Percentiles rank a stretch among this genome's conserved stretches.
Evolutionary conservation across 2,329 filamentous ascomycete species (phyloP).

Genomic region (Pseudopithomyces maydicus): DNA sequence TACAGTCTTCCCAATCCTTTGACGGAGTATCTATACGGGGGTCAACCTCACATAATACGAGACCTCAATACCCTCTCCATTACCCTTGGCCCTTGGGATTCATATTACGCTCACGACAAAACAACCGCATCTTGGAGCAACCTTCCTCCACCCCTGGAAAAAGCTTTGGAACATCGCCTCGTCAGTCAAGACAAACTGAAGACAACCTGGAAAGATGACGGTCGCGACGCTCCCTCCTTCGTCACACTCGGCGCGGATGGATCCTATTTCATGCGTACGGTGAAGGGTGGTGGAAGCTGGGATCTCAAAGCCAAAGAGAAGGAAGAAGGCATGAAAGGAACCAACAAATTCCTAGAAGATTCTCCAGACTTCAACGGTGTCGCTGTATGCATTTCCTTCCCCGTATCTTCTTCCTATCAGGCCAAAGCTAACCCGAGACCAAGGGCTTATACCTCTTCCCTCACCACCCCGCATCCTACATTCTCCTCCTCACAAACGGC

Average conservation of each 20-base stretch:
- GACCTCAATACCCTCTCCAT: slow-evolving; percentile 34
- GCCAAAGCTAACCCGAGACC: too few relatives aligned
- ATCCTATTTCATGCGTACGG: slow-evolving; percentile 39
- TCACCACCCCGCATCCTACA: slow-evolving; percentile 28
- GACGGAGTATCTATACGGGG: slow-evolving; percentile 33
- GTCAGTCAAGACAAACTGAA: slow-evolving; percentile 29
- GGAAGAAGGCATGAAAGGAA: slow-evolving; percentile 32
- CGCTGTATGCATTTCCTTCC: slow-evolving; percentile 29
- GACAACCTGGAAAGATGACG: slow-evolving; percentile 32
- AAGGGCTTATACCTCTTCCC: slow-evolving; percentile 39
- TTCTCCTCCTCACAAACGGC: slow-evolving; percentile 31
- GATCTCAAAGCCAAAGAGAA: slow-evolving; percentile 30
- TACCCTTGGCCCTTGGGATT: slow-evolving; percentile 33
- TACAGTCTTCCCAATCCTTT: slow-evolving; percentile 41
- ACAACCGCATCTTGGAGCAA: slow-evolving; percentile 33
- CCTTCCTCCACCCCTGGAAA: slow-evolving; percentile 32
- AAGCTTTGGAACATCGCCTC: slow-evolving; percentile 27
- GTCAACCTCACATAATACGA: slow-evolving; percentile 29
- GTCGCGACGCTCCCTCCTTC: slow-evolving; percentile 33
- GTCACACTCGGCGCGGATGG: slow-evolving; percentile 36
- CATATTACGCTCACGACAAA: slow-evolving; percentile 38
- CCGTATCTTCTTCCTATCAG: too few relatives aligned
- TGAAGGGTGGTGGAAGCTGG: slow-evolving; percentile 38
- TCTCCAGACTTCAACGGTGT: slow-evolving; percentile 25
- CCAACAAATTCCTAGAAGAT: slow-evolving; percentile 33